Conservation (phyloP, 352 stramenopile species). For the Pythium utonaiense region DNA sequence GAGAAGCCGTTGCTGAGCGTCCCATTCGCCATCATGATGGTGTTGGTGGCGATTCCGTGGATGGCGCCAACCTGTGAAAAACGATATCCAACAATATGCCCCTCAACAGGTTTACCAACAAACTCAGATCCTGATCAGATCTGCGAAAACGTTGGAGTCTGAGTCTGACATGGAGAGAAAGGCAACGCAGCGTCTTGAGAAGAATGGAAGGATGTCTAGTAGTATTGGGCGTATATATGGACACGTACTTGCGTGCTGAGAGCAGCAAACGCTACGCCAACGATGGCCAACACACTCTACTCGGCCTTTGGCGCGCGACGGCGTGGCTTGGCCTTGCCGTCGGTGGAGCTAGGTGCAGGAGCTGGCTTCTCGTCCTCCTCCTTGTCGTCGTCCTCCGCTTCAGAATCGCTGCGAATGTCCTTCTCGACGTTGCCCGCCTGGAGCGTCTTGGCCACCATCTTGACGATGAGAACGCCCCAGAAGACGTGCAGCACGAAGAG, state of each 20-base stretch:
- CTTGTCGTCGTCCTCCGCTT: slow-evolving; percentile 49
- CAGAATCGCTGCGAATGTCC: slow-evolving; percentile 79
- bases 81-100: slow-evolving; percentile 2
- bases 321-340: slow-evolving; percentile 40
- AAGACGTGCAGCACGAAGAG: slow-evolving; percentile 70
- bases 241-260: not conserved
- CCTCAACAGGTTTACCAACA: not conserved
- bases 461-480: slow-evolving; percentile 73
- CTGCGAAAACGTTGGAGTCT: not conserved
- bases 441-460: slow-evolving; percentile 68
- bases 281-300: slow-evolving; percentile 18
- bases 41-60: not conserved
- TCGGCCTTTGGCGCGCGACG: slow-evolving; percentile 68
- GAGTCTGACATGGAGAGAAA: not conserved
- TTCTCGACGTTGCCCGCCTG: slow-evolving; percentile 70
- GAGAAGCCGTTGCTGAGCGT: slow-evolving; percentile 27
- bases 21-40: slow-evolving; percentile 19
- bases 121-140: not conserved
- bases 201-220: not conserved
- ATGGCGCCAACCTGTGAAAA: slow-evolving; percentile 8
- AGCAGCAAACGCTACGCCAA: not conserved
- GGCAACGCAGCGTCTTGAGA: not conserved
- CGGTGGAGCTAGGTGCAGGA: slow-evolving; percentile 13
- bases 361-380: slow-evolving; percentile 18
- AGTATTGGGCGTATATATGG: not conserved